Base-by-base conservation (phyloP, 1,284 basidiomycete genomes). In the Pyrrhoderma noxium region DNA sequence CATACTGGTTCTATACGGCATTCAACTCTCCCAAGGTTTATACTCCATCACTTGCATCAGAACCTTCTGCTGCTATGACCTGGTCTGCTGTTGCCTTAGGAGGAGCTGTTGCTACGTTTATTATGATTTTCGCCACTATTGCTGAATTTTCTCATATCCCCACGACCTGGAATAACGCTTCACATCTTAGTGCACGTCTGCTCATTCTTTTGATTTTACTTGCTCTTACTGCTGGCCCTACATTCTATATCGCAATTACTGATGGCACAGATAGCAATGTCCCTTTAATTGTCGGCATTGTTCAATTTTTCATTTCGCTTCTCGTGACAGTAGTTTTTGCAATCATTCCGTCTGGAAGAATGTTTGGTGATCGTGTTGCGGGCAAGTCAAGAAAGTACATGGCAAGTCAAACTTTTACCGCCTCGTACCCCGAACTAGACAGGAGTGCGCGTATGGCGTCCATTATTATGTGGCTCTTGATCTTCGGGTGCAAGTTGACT, bases 111-210 rank as follows among this genome's bases (percentile, higher is more conserved):
- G 82, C 93, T 3, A 90, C 91, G 8, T 52, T 80, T 49, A 94
- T 96, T 72, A 94, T 94, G 92, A 85, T 95, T 57, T 66, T 77
- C 48, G 93, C 93, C 25, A 96, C 93, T 13, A 67, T 94, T 23
- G 89, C 89, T 59, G 93, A 97, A 68, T 95, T 93, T 65, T 80
- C 85, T 53, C 94, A 94, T 72, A 93, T 95, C 58, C 93, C 93
- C n/a, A 94, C 93, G 1, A 94, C 89, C 14, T 96, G 93, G 93
- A 91, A 95, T 69, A 96, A 96, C 65, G 92, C 93, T 16, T 91
- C 90, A 2, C 93, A 97, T 68, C 77, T 97, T 38, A 89, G 89
- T 4, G 89, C 90, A 34, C 85, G 93, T 37, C 75, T 95, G 51
- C 67, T 92, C 48, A 93, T 95, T 76, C 77, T 97, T 45, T 68